Base-by-base conservation (phyloP, 106 monocot species). In the Dendrobium chrysotoxum region DNA sequence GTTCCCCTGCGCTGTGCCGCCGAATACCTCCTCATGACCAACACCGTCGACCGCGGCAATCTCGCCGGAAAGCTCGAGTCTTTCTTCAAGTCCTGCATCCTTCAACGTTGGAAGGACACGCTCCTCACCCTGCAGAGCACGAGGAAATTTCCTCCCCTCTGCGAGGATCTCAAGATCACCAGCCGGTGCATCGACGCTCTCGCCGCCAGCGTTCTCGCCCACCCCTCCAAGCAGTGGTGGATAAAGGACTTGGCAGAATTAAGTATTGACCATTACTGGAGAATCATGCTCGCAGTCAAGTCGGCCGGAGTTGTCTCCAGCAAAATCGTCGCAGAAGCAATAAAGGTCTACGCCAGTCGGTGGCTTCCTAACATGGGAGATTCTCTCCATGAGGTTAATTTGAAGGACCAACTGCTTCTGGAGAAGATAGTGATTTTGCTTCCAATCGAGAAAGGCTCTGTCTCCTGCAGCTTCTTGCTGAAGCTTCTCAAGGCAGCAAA, bases 41-140 rank as follows among this genome's bases (percentile, higher is more conserved):
- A 93, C 9, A 90, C 81, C 5, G 70, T 85, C 16, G 95, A 96
- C 74, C 71, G 79, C 2, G 88, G 91, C 35, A 93, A 93, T 81
- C 87, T 96, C 40, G 31, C 74, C 10, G 86, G 81, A 40, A 96
- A 96, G 83, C 91, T 96, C 23, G 96, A 96, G 0, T 78, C 81
- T 17, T 96, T 96, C 78, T 83, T 96, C 83, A 82, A 83, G 3
- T 93, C 96, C 1, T 93, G 93, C 85, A 84, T 96, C 45, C 90
- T 96, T 38, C 89, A 84, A 17, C 88, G 96, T 0, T 96, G 93
- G 93, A 96, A 86, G 86, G 96, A 96, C 71, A 82, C 93, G 16
- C 82, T 93, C 0, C 53, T 89, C 11, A 84, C 85, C 7, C 86
- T 96, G 23, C 88, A 87, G 53, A 78, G 81, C 65, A 91, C 96